These are phyloP conservation scores for Colletotrichum higginsianum DNA, from an alignment of 2,329 filamentous ascomycete genomes.

Conservation along the genomic window DNA sequence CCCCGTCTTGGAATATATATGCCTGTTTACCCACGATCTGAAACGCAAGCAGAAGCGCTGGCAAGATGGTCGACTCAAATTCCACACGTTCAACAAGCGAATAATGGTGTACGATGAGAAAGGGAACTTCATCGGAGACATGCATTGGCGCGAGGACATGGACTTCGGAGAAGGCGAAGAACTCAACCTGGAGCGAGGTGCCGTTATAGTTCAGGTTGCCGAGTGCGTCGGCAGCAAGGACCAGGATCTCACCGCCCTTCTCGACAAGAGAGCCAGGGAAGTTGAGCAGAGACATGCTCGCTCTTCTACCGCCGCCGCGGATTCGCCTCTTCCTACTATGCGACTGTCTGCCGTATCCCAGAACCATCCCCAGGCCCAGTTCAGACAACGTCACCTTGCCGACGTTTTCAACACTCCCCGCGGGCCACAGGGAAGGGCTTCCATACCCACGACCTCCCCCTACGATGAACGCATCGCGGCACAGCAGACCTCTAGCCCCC, in stretches of 20 bases:
- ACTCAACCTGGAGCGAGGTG: constrained; percentile 81
- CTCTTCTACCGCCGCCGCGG: constrained; percentile 47
- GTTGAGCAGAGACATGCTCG: constrained; percentile 63
- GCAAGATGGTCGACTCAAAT: constrained; percentile 92
- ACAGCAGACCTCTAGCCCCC: constrained; percentile 46
- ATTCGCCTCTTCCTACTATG: constrained; percentile 45
- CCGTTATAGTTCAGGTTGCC: constrained; percentile 83
- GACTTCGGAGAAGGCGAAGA: constrained; percentile 87
- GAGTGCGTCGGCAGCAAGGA: constrained; percentile 81
- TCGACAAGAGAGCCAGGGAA: constrained; percentile 78
- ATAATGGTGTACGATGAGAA: constrained; percentile 91
- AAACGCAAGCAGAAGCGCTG: constrained; percentile 91
- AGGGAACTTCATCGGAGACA: constrained; percentile 86
- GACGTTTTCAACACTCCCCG: constrained; percentile 76
- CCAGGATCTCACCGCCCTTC: constrained; percentile 82
- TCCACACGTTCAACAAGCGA: constrained; percentile 91
- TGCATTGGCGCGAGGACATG: constrained; percentile 80
- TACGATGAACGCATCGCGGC: constrained; percentile 70
- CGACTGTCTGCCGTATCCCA: constrained; percentile 23
- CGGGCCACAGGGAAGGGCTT: constrained; percentile 56
- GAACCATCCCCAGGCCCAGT: constrained; percentile 46
- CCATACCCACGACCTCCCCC: constrained; percentile 72
- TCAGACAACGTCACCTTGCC: constrained; percentile 57
- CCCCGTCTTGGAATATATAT: constrained; percentile 84
- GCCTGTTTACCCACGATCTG: constrained; percentile 89